Conservation (phyloP, 331 rosid genomes). For the Stylosanthes scabra region DNA sequence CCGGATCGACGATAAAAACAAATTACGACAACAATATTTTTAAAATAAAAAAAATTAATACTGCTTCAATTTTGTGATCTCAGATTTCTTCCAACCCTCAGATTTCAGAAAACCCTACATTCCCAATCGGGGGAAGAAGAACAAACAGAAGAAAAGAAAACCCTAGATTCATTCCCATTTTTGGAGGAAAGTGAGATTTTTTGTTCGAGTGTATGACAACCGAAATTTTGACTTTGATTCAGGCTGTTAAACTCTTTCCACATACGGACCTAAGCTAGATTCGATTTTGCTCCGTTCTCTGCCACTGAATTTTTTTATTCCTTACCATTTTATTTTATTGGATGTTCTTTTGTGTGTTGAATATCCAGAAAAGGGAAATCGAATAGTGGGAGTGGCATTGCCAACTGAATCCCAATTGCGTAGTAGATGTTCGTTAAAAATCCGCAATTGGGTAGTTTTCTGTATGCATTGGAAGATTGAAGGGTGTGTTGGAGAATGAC, state of each 20-base stretch:
- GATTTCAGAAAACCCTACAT: slow-evolving; percentile 49
- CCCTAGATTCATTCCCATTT: slow-evolving; percentile 48
- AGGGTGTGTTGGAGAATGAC: slow-evolving; percentile 55
- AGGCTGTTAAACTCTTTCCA: background rate
- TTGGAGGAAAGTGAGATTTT: slow-evolving; percentile 1
- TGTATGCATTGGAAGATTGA: slow-evolving; percentile 22
- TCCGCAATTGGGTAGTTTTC: background rate
- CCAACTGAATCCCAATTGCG: background rate
- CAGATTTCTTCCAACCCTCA: slow-evolving; percentile 45
- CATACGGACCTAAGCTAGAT: slow-evolving; percentile 4
- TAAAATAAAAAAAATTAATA: background rate
- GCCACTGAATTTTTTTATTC: background rate
- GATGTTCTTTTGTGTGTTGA: slow-evolving; percentile 6
- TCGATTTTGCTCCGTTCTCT: background rate
- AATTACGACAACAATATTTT: background rate
- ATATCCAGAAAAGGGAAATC: slow-evolving; percentile 4
- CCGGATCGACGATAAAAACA: slow-evolving; percentile 39
- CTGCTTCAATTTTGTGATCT: slow-evolving; percentile 41
- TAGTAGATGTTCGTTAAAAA: background rate
- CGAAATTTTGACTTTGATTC: slow-evolving; percentile 26
- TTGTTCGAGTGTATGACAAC: slow-evolving; percentile 15
- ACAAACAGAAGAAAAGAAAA: background rate
- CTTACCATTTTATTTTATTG: background rate
- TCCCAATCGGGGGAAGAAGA: slow-evolving; percentile 35
- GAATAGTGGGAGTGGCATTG: background rate